Percentiles rank a stretch among this genome's conserved stretches.
phyloP scores from a whole-genome alignment of 129 eudicot species.

The Cynara cardunculus region DNA sequence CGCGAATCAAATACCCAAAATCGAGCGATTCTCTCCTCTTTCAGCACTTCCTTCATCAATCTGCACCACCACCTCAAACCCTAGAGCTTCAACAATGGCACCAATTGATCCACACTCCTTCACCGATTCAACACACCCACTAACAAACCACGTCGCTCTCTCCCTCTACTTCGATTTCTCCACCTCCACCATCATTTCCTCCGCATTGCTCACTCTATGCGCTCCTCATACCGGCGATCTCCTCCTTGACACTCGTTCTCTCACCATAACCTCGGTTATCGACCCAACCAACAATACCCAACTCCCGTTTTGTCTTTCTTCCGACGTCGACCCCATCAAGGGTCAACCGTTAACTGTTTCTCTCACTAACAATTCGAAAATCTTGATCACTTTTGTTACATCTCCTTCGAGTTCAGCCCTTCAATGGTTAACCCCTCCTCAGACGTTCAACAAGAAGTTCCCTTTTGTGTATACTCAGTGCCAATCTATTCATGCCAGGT shows the following conservation, averaged over 20 bases:
- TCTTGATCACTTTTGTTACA: slow-evolving; percentile 47
- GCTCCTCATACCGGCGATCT: slow-evolving; percentile 61
- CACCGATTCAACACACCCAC: slow-evolving; percentile 83
- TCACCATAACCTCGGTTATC: slow-evolving; percentile 52
- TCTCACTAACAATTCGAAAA: slow-evolving; percentile 41
- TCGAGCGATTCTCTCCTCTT: neutral
- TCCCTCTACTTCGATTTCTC: slow-evolving; percentile 80
- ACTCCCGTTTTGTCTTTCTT: slow-evolving; percentile 55
- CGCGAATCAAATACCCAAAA: slow-evolving; percentile 14
- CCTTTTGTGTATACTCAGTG: slow-evolving; percentile 92
- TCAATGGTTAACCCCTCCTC: slow-evolving; percentile 87
- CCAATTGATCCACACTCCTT: slow-evolving; percentile 89
- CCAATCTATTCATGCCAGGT: slow-evolving; percentile 86
- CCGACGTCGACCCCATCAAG: slow-evolving; percentile 47
- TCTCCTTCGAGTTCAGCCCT: slow-evolving; percentile 65
- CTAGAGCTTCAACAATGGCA: slow-evolving; percentile 48
- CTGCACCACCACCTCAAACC: slow-evolving; percentile 4
- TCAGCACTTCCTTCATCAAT: neutral
- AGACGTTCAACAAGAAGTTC: slow-evolving; percentile 58
- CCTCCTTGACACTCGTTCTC: slow-evolving; percentile 77
- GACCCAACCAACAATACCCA: slow-evolving; percentile 50
- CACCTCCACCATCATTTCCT: slow-evolving; percentile 58
- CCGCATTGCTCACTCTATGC: slow-evolving; percentile 66
- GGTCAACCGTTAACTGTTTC: slow-evolving; percentile 62
- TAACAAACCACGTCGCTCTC: slow-evolving; percentile 84